These are phyloP conservation scores for Gypsophila paniculata DNA, from an alignment of 179 eudicot species.

Conservation along the genomic window DNA sequence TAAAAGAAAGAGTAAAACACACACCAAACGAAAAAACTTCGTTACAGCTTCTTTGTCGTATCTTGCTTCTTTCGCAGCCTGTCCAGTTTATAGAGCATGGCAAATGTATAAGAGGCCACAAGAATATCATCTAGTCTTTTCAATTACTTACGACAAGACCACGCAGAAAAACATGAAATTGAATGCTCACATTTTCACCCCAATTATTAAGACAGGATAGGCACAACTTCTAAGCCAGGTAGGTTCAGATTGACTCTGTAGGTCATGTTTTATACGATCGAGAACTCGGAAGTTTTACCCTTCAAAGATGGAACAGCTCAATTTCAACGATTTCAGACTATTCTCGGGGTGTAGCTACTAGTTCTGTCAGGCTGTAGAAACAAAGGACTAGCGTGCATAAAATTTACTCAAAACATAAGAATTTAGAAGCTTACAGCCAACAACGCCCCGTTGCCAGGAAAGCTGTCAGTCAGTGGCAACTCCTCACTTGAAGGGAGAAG, in stretches of 20 bases:
- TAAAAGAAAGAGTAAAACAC: slow-evolving; percentile 23
- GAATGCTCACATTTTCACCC: not conserved
- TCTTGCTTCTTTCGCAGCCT: slow-evolving; percentile 99
- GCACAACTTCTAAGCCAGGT: not conserved
- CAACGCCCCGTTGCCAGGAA: slow-evolving; percentile 80
- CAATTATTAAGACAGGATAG: not conserved
- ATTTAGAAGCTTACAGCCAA: slow-evolving; percentile 54
- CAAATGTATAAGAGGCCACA: slow-evolving; percentile 10
- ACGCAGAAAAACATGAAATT: not conserved
- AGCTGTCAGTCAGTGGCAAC: slow-evolving; percentile 79
- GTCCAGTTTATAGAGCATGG: slow-evolving; percentile 22
- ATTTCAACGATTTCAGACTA: no score
- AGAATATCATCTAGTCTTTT: not conserved
- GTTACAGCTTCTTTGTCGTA: slow-evolving; percentile 90
- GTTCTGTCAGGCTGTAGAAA: not conserved
- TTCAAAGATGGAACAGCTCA: no score
- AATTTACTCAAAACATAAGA: not conserved
- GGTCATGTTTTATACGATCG: no score
- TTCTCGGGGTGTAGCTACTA: no score
- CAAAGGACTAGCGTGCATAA: not conserved
- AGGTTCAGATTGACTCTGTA: not conserved
- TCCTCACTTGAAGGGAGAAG: slow-evolving; percentile 86
- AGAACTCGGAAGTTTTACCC: no score
- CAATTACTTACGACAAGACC: not conserved
- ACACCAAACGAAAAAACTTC: slow-evolving; percentile 80